phyloP scores from a whole-genome alignment of 495 filamentous ascomycete species.

The Oidiodendron maius region DNA sequence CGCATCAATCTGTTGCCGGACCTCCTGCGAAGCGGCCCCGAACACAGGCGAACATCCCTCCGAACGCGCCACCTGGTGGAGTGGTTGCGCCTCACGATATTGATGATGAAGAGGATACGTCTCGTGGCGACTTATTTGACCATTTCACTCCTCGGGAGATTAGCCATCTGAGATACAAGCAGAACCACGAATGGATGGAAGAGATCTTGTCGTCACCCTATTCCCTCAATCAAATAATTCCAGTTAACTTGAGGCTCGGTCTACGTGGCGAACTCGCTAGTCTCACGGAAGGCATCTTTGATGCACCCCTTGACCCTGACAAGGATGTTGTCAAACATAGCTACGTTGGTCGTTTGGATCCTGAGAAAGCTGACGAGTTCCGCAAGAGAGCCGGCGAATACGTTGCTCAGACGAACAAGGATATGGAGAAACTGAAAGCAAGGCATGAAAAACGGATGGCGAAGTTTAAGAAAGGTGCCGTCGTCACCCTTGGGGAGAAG shows the following conservation, averaged over 20 bases:
- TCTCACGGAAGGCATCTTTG: constrained; percentile 74
- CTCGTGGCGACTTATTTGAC: constrained; percentile 81
- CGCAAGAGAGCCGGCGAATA: constrained; percentile 63
- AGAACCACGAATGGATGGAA: constrained; percentile 99
- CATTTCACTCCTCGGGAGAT: constrained; percentile 82
- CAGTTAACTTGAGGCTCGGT: constrained; percentile 80
- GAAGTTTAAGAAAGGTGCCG: constrained; percentile 60
- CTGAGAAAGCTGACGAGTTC: constrained; percentile 69
- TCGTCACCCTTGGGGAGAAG: constrained; percentile 59
- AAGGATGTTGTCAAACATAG: constrained; percentile 30
- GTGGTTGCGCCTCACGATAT: constrained; percentile 26
- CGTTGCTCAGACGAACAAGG: constrained; percentile 58
- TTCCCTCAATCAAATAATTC: constrained; percentile 72
- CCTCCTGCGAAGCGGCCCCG: constrained; percentile 41
- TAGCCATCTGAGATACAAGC: constrained; percentile 74
- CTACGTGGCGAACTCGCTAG: constrained; percentile 77
- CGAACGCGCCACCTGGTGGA: constrained; percentile 19
- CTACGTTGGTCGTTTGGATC: constrained; percentile 52
- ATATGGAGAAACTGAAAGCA: constrained; percentile 76
- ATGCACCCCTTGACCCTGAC: constrained; percentile 42
- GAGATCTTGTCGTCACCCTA: constrained; percentile 90
- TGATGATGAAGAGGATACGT: constrained; percentile 86
- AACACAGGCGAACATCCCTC: constrained; percentile 20
- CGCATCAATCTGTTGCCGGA: constrained; percentile 33
- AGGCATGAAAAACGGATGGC: constrained; percentile 69